Conservation (phyloP, 495 filamentous ascomycete species). For the Baudoinia panamericana region DNA sequence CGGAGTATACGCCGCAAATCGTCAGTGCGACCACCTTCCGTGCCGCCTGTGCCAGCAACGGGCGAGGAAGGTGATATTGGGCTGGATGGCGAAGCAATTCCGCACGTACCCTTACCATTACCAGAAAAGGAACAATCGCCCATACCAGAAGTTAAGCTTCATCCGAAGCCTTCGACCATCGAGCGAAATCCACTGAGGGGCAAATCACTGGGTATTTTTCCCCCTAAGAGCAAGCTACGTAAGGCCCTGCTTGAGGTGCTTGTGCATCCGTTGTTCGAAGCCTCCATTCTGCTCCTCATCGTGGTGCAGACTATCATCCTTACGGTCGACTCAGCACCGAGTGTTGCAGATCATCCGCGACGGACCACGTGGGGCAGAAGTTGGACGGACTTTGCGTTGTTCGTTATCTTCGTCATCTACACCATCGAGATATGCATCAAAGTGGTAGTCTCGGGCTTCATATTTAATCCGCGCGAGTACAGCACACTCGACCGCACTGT, state of each 20-base stretch:
- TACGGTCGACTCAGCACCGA: conserved; percentile 62
- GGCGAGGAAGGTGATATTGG: conserved; percentile 19
- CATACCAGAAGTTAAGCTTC: neutral
- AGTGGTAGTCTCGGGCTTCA: conserved; percentile 80
- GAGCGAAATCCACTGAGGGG: conserved; percentile 68
- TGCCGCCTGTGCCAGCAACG: conserved; percentile 4
- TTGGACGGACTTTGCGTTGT: conserved; percentile 63
- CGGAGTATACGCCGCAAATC: conserved; percentile 59
- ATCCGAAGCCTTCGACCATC: conserved; percentile 5
- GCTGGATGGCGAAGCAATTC: conserved; percentile 42
- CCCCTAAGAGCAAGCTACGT: conserved; percentile 61
- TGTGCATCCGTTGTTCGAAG: conserved; percentile 76
- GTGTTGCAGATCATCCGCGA: conserved; percentile 44
- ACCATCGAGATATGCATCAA: conserved; percentile 72
- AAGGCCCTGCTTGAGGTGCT: conserved; percentile 69
- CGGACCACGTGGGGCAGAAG: conserved; percentile 49
- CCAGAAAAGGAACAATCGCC: conserved; percentile 31
- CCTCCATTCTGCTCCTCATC: conserved; percentile 75
- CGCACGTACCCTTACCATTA: conserved; percentile 31
- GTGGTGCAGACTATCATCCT: conserved; percentile 77
- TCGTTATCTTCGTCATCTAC: conserved; percentile 80
- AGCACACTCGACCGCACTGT: conserved; percentile 62
- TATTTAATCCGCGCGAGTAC: conserved; percentile 77
- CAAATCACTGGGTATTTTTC: conserved; percentile 72
- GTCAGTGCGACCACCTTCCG: conserved; percentile 26